phyloP scores from a whole-genome alignment of 495 filamentous ascomycete genomes.

The Parathielavia hyrcaniae region DNA sequence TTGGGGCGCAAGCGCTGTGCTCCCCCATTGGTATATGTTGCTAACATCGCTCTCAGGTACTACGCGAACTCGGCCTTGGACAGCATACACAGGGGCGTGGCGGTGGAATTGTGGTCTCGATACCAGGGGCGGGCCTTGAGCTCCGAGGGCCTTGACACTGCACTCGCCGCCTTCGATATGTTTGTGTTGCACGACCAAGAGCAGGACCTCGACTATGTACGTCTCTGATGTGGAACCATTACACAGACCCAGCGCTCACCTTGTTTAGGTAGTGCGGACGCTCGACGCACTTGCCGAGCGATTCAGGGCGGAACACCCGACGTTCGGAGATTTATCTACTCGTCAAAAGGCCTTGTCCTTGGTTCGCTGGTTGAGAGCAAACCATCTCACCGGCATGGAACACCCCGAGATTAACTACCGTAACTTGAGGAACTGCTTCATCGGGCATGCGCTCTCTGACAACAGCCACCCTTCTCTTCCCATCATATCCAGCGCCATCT shows the following conservation, averaged over 20 bases:
- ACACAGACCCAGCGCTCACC: constrained; percentile 7
- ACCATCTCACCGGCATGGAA: constrained; percentile 63
- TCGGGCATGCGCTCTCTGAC: constrained; percentile 70
- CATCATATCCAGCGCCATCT: constrained; percentile 62
- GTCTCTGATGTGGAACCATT: constrained; percentile 17
- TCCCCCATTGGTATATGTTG: background rate
- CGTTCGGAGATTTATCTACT: constrained; percentile 47
- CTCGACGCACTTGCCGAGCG: constrained; percentile 57
- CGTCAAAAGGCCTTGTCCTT: constrained; percentile 62
- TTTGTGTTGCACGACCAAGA: constrained; percentile 68
- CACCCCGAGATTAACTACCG: constrained; percentile 57
- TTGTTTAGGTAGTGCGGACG: constrained; percentile 47
- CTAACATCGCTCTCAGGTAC: constrained; percentile 47
- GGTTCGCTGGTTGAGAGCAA: constrained; percentile 56
- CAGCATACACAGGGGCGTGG: constrained; percentile 73
- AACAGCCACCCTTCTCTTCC: constrained; percentile 65
- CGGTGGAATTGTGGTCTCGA: constrained; percentile 67
- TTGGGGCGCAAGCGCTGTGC: too few relatives aligned
- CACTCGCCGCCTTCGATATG: constrained; percentile 76
- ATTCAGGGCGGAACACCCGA: constrained; percentile 46
- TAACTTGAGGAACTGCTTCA: constrained; percentile 74
- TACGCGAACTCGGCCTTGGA: constrained; percentile 66
- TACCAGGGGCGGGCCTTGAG: constrained; percentile 33
- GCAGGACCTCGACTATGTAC: constrained; percentile 67
- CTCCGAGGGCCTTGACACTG: constrained; percentile 54